These are phyloP conservation scores for Boletus reticuloceps DNA, from an alignment of 768 basidiomycete species.

Conservation along the genomic window DNA sequence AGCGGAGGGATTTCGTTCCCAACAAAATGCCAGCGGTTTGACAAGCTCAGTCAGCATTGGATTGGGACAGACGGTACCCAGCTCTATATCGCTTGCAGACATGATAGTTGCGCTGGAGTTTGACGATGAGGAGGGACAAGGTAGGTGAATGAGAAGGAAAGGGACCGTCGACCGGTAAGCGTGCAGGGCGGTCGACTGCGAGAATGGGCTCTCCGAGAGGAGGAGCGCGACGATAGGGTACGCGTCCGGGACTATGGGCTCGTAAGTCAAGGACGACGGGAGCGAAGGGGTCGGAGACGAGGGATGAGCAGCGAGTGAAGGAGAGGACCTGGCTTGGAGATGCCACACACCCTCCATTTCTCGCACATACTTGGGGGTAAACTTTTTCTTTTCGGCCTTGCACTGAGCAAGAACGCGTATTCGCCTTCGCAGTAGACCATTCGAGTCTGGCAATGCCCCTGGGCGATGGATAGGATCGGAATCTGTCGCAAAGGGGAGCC, in stretches of 20 bases:
- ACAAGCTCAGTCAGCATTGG: conserved; percentile 20
- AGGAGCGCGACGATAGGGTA: conserved; percentile 59
- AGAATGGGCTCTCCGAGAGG: conserved; percentile 80
- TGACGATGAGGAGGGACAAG: conserved; percentile 31
- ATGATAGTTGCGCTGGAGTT: not conserved
- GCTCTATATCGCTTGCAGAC: not conserved
- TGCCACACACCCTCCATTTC: conserved; percentile 90
- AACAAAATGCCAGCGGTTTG: conserved; percentile 18
- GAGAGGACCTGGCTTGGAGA: conserved; percentile 16
- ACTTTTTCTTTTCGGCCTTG: conserved; percentile 84
- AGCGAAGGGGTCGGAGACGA: no score
- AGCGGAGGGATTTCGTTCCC: conserved; percentile 18
- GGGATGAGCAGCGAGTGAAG: not conserved
- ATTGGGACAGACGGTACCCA: conserved; percentile 21
- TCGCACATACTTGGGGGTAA: conserved; percentile 76
- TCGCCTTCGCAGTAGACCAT: conserved; percentile 40
- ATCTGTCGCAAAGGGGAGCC: conserved; percentile 50
- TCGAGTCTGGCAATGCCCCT: conserved; percentile 11
- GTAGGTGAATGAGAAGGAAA: conserved; percentile 76
- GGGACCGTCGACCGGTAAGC: conserved; percentile 77
- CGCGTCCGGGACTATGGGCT: not conserved
- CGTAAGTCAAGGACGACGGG: not conserved
- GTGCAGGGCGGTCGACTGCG: conserved; percentile 61
- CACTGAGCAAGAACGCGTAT: conserved; percentile 84
- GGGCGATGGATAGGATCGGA: not conserved